Evolutionary conservation across 1,139 yeast species (phyloP).

Genomic region (Diutina pseudorugosa): DNA sequence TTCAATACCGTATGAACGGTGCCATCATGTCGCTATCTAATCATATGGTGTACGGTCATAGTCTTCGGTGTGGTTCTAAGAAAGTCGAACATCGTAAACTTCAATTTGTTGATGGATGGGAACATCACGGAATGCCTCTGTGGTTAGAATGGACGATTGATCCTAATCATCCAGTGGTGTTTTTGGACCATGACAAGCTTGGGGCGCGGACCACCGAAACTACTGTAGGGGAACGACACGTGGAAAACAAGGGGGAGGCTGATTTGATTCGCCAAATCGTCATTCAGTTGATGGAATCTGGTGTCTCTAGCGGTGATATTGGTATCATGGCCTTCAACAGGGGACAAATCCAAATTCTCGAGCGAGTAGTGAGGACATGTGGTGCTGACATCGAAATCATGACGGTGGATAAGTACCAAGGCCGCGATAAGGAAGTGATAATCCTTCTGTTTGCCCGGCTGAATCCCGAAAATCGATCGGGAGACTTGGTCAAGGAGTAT

Average conservation of each 20-base stretch:
- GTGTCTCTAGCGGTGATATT: conserved; percentile 45
- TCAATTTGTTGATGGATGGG: conserved; percentile 25
- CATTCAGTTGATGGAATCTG: conserved; percentile 44
- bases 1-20: conserved; percentile 86
- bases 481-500: conserved; percentile 79
- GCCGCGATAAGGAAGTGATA: conserved; percentile 86
- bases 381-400: conserved; percentile 50
- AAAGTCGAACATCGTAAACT: conserved; percentile 48
- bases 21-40: conserved; percentile 83
- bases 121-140: conserved; percentile 6
- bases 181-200: conserved; percentile 4
- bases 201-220: not conserved
- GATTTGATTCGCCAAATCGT: conserved; percentile 50
- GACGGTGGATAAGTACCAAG: conserved; percentile 95
- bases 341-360: conserved; percentile 57
- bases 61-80: conserved; percentile 62
- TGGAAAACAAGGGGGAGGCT: conserved; percentile 66
- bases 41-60: conserved; percentile 61
- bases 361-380: conserved; percentile 22
- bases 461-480: conserved; percentile 53
- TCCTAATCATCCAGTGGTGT: not conserved
- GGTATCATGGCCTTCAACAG: conserved; percentile 88
- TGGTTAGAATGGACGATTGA: conserved; percentile 6
- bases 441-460: conserved; percentile 81
- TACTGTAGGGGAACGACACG: conserved; percentile 12